Evolutionary conservation across 495 filamentous ascomycete genomes (phyloP), one percentile per base, ranked within the genome.

Genomic region (Talaromyces proteolyticus): DNA sequence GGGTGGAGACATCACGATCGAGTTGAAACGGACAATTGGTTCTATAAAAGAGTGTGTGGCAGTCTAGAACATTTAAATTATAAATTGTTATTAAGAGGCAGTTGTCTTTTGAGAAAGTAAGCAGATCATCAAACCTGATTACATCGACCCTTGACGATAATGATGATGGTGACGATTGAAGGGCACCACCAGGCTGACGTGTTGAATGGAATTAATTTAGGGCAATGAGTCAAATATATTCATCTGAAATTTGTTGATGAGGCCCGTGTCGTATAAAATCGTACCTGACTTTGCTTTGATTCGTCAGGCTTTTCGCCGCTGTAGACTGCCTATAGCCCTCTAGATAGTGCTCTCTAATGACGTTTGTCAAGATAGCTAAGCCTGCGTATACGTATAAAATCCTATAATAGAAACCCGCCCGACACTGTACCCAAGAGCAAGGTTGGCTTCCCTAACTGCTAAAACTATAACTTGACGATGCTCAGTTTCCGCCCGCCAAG

Each of bases 351-450:
- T n/a, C n/a, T n/a, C n/a, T n/a, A n/a, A n/a, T n/a, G n/a, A n/a
- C n/a, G n/a, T n/a, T n/a, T n/a, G n/a, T n/a, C n/a, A n/a, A n/a
- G n/a, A n/a, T n/a, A n/a, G n/a, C n/a, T n/a, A n/a, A n/a, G n/a
- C n/a, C n/a, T n/a, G n/a, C n/a, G n/a, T n/a, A n/a, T n/a, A n/a
- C 18, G 40, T 42, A 42, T 20, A 20, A 18, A 47, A 37, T 23
- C 26, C 26, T 46, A 46, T 46, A 19, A 46, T 26, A 46, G 43
- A 46, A 46, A 46, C 43, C 18, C 43, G 22, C 22, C 43, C 43
- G 26, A 17, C 22, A 26, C 22, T 19, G 26, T 46, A 36, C 26
- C 44, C 44, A 34, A 47, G 44, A 47, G 29, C 29, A 47, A 47
- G 29, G 29, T 1, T 19, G 29, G 24, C 44, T n/a, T 47, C 44